Conservation (phyloP, 768 basidiomycete species). For the Mycena amicta region DNA sequence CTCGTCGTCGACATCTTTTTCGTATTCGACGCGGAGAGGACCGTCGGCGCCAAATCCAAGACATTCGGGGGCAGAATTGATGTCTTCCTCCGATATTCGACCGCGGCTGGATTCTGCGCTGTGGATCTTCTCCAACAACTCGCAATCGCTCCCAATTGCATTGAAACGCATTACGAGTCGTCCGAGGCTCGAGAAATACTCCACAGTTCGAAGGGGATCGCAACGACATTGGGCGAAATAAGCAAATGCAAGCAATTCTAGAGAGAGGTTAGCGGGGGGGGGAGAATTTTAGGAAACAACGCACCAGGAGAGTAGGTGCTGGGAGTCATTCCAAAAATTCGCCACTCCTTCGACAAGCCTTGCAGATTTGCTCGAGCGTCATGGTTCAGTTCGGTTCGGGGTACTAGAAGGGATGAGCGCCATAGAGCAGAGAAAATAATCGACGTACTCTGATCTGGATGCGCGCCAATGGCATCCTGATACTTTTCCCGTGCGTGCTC, state of each 20-base stretch:
- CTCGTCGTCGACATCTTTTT: constrained; percentile 65
- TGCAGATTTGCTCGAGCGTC: constrained; percentile 41
- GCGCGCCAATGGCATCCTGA: constrained; percentile 73
- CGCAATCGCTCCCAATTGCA: constrained; percentile 47
- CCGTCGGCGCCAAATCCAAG: constrained; percentile 73
- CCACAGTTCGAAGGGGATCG: constrained; percentile 63
- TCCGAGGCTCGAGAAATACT: constrained; percentile 64
- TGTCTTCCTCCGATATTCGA: constrained; percentile 63
- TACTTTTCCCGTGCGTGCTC: constrained; percentile 70
- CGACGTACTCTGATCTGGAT: constrained; percentile 74
- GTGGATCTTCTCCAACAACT: constrained; percentile 58
- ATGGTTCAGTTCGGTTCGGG: constrained; percentile 52
- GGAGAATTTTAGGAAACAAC: too few relatives aligned
- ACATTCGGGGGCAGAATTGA: constrained; percentile 44
- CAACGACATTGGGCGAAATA: constrained; percentile 84
- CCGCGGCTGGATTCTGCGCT: constrained; percentile 63
- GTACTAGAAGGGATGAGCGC: constrained; percentile 43
- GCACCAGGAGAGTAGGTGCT: constrained; percentile 67
- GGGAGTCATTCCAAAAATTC: constrained; percentile 64
- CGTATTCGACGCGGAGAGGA: constrained; percentile 67
- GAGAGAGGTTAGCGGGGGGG: constrained; percentile 2
- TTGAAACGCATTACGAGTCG: constrained; percentile 54
- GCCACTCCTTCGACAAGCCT: constrained; percentile 43
- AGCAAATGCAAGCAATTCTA: constrained; percentile 76
- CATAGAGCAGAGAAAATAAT: not conserved